A percentile compares a stretch with the other conserved stretches of the same genome.
phyloP scores from a whole-genome alignment of 176 grass and related monocot genomes.

The Cenchrus fungigraminus region DNA sequence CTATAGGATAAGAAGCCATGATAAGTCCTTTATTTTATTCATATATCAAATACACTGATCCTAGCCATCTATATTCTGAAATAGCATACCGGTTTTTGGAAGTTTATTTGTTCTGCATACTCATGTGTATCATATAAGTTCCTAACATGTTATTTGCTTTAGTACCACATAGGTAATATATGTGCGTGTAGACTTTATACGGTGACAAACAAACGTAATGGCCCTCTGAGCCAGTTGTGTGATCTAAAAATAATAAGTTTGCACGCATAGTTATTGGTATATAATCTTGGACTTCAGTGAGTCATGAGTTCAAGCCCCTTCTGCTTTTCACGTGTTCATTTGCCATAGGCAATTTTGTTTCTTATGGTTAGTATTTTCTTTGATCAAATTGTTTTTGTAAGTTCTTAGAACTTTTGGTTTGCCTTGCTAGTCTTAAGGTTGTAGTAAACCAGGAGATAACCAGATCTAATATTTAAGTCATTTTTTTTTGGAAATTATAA shows the following conservation, averaged over 20 bases:
- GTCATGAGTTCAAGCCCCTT: neutral
- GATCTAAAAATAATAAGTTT: neutral
- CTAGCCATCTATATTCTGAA: neutral
- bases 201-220: conserved; percentile 3
- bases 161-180: conserved; percentile 11
- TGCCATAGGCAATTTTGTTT: conserved; percentile 24
- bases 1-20: conserved; percentile 5
- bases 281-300: neutral
- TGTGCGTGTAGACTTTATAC: conserved; percentile 9
- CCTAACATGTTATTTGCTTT: conserved; percentile 21
- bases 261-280: neutral
- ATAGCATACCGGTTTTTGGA: neutral
- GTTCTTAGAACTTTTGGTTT: conserved; percentile 8
- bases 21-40: conserved; percentile 19
- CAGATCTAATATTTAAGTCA: neutral
- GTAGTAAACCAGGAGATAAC: conserved; percentile 19
- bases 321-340: neutral
- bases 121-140: neutral
- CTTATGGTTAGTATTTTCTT: conserved; percentile 5
- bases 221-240: neutral
- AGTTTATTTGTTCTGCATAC: neutral
- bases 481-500: neutral
- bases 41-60: neutral
- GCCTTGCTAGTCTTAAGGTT: conserved; percentile 15
- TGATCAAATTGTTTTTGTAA: conserved; percentile 4